phyloP scores from a whole-genome alignment of 176 grass and related monocot genomes.

The Paspalum notatum region DNA sequence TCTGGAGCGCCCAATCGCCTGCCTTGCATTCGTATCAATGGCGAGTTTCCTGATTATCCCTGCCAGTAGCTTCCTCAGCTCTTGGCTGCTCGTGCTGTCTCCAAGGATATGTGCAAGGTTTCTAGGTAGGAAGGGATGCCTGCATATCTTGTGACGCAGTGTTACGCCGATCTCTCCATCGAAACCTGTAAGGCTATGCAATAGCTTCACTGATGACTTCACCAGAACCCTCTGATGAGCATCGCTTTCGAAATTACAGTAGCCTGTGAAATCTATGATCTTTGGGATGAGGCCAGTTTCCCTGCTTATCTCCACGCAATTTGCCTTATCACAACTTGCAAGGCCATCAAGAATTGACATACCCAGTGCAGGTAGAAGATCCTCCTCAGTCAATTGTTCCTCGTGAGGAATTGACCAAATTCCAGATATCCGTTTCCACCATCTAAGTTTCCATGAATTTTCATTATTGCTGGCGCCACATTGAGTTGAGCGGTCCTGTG shows the following conservation, averaged over 20 bases:
- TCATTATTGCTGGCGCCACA: no score
- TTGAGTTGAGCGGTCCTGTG: no score
- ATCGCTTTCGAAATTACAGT: no score
- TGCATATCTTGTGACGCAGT: not conserved
- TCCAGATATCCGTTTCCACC: not conserved
- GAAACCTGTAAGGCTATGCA: not conserved
- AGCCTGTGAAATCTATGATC: no score
- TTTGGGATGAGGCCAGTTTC: no score
- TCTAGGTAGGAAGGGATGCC: slow-evolving; percentile 25
- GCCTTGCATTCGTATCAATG: not conserved
- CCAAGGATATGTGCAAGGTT: slow-evolving; percentile 28
- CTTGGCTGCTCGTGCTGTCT: not conserved
- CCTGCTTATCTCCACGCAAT: no score
- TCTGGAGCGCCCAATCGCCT: not conserved
- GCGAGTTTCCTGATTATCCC: slow-evolving; percentile 30
- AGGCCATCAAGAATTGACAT: no score
- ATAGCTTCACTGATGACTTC: slow-evolving; percentile 8
- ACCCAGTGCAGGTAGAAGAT: not conserved
- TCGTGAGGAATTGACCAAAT: not conserved
- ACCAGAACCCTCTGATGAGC: no score
- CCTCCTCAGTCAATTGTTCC: no score
- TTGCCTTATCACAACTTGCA: no score
- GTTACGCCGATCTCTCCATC: not conserved
- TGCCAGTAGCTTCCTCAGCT: not conserved
- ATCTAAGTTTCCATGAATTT: not conserved